Conservation (phyloP, 1,284 basidiomycete genomes). For the Cronartium quercuum region DNA sequence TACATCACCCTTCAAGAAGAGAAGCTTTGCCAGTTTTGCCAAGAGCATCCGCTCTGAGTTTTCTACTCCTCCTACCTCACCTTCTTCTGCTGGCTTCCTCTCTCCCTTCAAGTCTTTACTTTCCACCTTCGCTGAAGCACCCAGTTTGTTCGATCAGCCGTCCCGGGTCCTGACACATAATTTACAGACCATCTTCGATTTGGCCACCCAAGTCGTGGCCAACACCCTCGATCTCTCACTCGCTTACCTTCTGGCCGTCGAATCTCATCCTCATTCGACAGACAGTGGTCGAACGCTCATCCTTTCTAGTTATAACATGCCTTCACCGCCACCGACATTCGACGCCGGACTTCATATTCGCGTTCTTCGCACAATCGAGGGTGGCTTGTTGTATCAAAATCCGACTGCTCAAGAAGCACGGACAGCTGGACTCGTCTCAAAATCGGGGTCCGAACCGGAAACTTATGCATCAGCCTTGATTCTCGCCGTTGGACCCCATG, state of each 20-base stretch:
- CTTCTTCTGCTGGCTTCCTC: not conserved
- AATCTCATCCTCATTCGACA: not conserved
- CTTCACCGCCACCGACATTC: constrained; percentile 43
- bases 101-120: not conserved
- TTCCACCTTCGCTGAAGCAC: not conserved
- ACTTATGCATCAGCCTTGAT: constrained; percentile 28
- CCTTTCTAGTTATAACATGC: constrained; percentile 43
- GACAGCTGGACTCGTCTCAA: not conserved
- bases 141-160: constrained; percentile 42
- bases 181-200: constrained; percentile 43
- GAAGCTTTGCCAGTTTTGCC: not conserved
- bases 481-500: constrained; percentile 8
- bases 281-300: constrained; percentile 10
- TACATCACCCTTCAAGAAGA: not conserved
- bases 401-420: constrained; percentile 34
- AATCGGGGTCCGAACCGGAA: not conserved
- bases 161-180: constrained; percentile 40
- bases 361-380: constrained; percentile 43
- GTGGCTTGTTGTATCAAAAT: constrained; percentile 45
- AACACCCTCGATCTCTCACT: constrained; percentile 43
- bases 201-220: constrained; percentile 42
- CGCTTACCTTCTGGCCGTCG: constrained; percentile 41
- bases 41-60: not conserved
- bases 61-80: not conserved
- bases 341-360: constrained; percentile 44